Evolutionary conservation across 805 yeast genomes (phyloP).

Genomic region (Starmera amethionina): DNA sequence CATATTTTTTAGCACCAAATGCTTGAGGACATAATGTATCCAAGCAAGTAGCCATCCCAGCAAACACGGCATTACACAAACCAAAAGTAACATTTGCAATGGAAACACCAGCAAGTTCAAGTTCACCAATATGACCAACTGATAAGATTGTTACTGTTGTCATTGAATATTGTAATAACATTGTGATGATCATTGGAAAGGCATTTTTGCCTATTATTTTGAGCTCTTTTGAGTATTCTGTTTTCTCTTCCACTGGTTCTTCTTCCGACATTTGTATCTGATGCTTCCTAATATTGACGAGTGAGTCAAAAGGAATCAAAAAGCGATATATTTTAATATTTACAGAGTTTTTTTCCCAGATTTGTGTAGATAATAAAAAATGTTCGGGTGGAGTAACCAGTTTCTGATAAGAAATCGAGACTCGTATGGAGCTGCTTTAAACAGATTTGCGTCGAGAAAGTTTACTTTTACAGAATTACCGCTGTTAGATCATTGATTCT

Average conservation of each 20-base stretch:
- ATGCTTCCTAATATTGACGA: too few species aligned
- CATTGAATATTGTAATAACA: slow-evolving; percentile 50
- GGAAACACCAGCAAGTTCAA: slow-evolving; percentile 59
- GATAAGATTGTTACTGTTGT: slow-evolving; percentile 53
- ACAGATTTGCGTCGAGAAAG: too few species aligned
- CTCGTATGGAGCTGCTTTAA: too few species aligned
- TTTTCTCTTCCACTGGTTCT: neutral
- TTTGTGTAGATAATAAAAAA: too few species aligned
- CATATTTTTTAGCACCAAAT: slow-evolving; percentile 50
- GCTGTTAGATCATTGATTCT: too few species aligned
- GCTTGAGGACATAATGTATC: slow-evolving; percentile 73
- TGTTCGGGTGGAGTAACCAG: too few species aligned
- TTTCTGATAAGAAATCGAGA: too few species aligned
- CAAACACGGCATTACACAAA: slow-evolving; percentile 50
- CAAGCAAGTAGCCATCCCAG: slow-evolving; percentile 60
- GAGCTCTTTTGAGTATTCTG: slow-evolving; percentile 18
- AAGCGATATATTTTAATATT: too few species aligned
- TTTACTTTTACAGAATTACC: too few species aligned
- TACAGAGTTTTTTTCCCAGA: too few species aligned
- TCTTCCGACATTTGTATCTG: neutral
- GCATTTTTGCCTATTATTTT: slow-evolving; percentile 32
- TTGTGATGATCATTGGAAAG: slow-evolving; percentile 49
- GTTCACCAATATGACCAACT: slow-evolving; percentile 58
- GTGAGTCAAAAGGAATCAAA: too few species aligned
- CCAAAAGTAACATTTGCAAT: slow-evolving; percentile 64